Evolutionary conservation across 208 protist genomes (phyloP), one percentile per base, ranked within the genome.

Genomic region (Paratrypanosoma confusum): DNA sequence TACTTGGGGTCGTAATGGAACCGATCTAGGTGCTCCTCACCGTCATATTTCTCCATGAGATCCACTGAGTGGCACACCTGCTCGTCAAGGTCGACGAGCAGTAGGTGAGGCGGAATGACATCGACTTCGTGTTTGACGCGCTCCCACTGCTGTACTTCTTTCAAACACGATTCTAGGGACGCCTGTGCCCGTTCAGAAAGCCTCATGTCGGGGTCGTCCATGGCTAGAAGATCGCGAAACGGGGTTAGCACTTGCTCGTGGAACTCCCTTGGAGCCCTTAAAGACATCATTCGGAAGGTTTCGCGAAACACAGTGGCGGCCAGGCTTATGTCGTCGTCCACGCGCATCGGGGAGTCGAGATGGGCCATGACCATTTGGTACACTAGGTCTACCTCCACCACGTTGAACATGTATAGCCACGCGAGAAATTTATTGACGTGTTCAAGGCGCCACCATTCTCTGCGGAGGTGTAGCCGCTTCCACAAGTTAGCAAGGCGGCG

Each of bases 41-140:
- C 24, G 8, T 94, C 57, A 38, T 96, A 80, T 24, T 76, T 59
- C 6, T 96, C 87, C 13, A 97, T 81, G 5, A 99, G 58, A 22
- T 83, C 80, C 18, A 99, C 5, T 6, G 95, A 68, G 49, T 99
- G 97, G 13, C 49, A 96, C 37, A 97, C 96, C 57, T 98, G 96
- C 42, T 95, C 92, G 8, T 80, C 70, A 21, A 82, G 66, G 13
- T 98, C 95, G 10, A 98, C 95, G 3, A 98, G 50, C 36, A 96
- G 77, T 2, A 96, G 77, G 7, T 82, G 56, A 1, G 64, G 48
- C 0, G 81, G 66, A 4, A 98, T 81, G 0, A 90, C 59, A 50
- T 65, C 57, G 23, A 75, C 62, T 1, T 67, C 62, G 35, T 96
- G 85, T 42, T 82, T 79, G 2, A 57, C 56, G 40, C 87, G 91